Evolutionary conservation across 2,329 filamentous ascomycete species (phyloP), one percentile per base, ranked within the genome.

Genomic region (Parastagonospora avenae): DNA sequence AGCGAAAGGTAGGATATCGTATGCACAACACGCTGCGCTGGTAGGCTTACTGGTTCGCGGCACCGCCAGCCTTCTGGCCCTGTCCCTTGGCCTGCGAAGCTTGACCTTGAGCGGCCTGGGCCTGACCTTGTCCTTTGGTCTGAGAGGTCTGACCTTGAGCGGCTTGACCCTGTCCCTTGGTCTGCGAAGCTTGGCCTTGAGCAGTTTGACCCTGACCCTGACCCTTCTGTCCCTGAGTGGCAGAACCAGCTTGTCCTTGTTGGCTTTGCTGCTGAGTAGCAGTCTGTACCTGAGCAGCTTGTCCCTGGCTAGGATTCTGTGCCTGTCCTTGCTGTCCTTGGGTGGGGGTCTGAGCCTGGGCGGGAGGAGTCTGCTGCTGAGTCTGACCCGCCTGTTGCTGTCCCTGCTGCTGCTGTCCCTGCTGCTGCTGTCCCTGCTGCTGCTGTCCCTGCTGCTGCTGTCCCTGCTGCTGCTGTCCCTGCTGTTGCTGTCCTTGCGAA

Each of bases 341-440:
- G 19, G 19, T 24, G 5, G 19, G 19, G 5, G 19, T 8, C 15
- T 16, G 11, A 5, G n/a, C 11, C 35, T 7, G n/a, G 6, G 9
- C 8, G 35, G 9, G 14, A 37, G n/a, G 14, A 19, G 12, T 14
- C 12, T 35, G 24, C 28, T 14, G 38, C 24, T 40, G 38, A 12
- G 7, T 29, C 6, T 15, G 30, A 3, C 16, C 42, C 14, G 31
- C 35, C 9, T 30, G 30, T 27, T 43, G 41, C 42, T 44, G 42
- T 7, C 33, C 33, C 12, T 35, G 33, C 31, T 32, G 31, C 19
- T 24, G 19, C 5, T 24, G 19, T 24, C 19, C 19, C 5, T 24
- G 19, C 19, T 24, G 19, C 5, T 24, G 19, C 19, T 55, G 48
- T 4, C 41, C 50, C n/a, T 52, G 52, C 28, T 47, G 48, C 16